These are phyloP conservation scores for Corchorus capsularis DNA, from an alignment of 345 rosid genomes.

Conservation along the genomic window DNA sequence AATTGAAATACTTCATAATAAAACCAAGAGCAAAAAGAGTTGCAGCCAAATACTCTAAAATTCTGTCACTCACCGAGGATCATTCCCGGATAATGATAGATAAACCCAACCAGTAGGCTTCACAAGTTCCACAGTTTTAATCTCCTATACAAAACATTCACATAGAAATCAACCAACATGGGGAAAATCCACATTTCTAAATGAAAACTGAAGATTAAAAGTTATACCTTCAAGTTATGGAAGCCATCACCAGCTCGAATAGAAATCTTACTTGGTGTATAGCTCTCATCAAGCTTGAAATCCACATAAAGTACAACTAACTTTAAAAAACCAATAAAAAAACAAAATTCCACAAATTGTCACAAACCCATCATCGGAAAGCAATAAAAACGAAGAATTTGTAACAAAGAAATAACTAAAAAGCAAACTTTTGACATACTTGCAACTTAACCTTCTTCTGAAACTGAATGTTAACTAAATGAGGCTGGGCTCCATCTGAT, in stretches of 20 bases:
- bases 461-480: conserved; percentile 89
- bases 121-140: conserved; percentile 79
- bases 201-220: not conserved
- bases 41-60: not conserved
- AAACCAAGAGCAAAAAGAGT: not conserved
- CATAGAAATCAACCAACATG: not conserved
- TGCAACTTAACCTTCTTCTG: conserved; percentile 94
- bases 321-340: conserved; percentile 39
- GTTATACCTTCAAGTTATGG: conserved; percentile 80
- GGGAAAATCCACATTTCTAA: not conserved
- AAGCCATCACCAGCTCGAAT: conserved; percentile 94
- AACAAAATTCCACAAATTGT: not conserved
- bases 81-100: conserved; percentile 77
- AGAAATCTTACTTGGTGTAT: conserved; percentile 84
- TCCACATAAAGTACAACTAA: conserved; percentile 78
- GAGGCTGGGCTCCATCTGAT: conserved; percentile 98
- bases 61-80: conserved; percentile 60
- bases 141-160: conserved; percentile 53
- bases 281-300: conserved; percentile 96
- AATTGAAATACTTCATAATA: not conserved
- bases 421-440: conserved; percentile 34
- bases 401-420: not conserved
- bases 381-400: not conserved
- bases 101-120: conserved; percentile 89
- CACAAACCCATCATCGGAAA: conserved; percentile 34